Base-by-base conservation (phyloP, 441 rosid species). In the Populus trichocarpa region DNA sequence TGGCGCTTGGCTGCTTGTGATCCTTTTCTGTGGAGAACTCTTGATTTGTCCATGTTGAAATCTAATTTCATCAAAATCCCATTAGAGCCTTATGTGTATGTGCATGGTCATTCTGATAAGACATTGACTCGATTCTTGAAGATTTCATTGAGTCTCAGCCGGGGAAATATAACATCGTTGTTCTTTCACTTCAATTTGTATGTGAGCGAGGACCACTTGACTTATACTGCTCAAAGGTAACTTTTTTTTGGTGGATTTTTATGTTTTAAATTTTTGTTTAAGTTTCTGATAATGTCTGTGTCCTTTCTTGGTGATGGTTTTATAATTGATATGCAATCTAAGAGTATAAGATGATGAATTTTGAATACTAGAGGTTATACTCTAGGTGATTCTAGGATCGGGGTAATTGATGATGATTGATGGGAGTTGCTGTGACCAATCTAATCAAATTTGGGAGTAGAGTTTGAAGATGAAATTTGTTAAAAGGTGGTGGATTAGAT, bases 1-100 rank as follows among this genome's bases (percentile, higher is more conserved):
- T 95, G 99, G 96, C 89, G 94, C 63, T 46, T 73, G 16, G 99
- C 94, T 78, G 90, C 93, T 75, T 83, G 96, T 13, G 95, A 95
- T 88, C 98, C 97, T 13, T 73, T 91, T 69, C 87, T 92, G 1
- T 91, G 99, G 98, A 91, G 85, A 78, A 90, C 90, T 0, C 96
- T 95, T 40, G 97, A 95, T 82, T 80, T 95, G 64, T 93, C 98
- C 3, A 82, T 79, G 81, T 74, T 91, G 88, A 85, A 73, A 83
- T 93, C 97, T 20, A 85, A 88, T 81, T 93, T 83, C 86, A 93
- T 95, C 84, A 90, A 85, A 81, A 89, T 87, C 81, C 96, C 94
- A 1, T 69, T 84, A 28, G 90, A 88, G 81, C 97, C 98, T 71
- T 93, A 87, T 75, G 97, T 95, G 30, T 92, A 93, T 72, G 95